Percentiles rank a stretch among this genome's conserved stretches.
Conservation (phyloP, 257 asterid species). For the Fraxinus quadrangulata region DNA sequence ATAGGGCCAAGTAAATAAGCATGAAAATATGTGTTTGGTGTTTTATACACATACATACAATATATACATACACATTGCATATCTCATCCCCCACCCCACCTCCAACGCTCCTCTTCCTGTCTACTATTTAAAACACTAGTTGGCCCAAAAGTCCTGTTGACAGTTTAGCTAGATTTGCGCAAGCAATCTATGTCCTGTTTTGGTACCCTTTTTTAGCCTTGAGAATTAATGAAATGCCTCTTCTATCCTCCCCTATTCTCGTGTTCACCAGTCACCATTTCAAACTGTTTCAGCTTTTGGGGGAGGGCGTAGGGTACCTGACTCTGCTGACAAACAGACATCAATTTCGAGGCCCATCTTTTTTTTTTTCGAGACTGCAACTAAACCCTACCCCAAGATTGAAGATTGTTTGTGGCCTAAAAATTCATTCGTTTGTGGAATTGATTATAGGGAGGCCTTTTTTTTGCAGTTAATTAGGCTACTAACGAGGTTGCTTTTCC, state of each 20-base stretch:
- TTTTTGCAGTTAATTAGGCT: slow-evolving; percentile 23
- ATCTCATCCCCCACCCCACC: background rate
- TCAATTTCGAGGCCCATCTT: slow-evolving; percentile 33
- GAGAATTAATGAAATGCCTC: slow-evolving; percentile 14
- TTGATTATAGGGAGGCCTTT: slow-evolving; percentile 19
- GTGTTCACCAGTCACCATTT: slow-evolving; percentile 1
- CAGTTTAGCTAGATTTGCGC: slow-evolving; percentile 47
- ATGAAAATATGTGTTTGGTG: slow-evolving; percentile 17
- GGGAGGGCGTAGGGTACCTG: slow-evolving; percentile 27
- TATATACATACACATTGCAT: too few relatives aligned
- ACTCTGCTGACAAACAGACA: slow-evolving; percentile 45
- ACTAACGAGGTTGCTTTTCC: too few relatives aligned
- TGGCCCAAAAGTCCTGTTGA: slow-evolving; percentile 23
- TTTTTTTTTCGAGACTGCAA: slow-evolving; percentile 40
- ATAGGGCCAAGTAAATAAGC: slow-evolving; percentile 35
- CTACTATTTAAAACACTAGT: slow-evolving; percentile 11
- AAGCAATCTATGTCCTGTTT: slow-evolving; percentile 33
- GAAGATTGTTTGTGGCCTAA: slow-evolving; percentile 32
- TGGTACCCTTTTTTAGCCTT: slow-evolving; percentile 23
- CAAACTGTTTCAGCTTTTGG: slow-evolving; percentile 22
- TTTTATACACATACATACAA: too few relatives aligned
- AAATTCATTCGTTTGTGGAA: slow-evolving; percentile 20
- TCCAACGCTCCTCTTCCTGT: background rate
- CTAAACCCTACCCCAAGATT: slow-evolving; percentile 26
- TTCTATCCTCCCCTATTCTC: slow-evolving; percentile 13